Conservation (phyloP, 2,329 filamentous ascomycete species). For the Pyricularia sp. region DNA sequence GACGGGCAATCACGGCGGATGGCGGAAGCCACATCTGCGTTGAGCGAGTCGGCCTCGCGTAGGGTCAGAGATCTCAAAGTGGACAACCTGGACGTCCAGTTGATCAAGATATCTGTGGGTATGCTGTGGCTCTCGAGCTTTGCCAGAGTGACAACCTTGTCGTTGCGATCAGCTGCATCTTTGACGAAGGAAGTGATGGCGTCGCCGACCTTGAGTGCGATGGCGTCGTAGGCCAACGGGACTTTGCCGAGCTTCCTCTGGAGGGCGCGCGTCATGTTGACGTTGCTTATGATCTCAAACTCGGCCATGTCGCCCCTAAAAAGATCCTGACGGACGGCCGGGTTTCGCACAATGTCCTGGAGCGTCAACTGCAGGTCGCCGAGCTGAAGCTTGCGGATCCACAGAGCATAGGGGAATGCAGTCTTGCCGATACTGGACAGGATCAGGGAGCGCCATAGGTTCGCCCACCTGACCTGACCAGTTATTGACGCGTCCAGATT, state of each 20-base stretch:
- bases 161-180: constrained; percentile 21
- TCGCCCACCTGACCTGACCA: constrained; percentile 18
- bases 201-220: constrained; percentile 37
- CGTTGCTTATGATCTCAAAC: constrained; percentile 16
- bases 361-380: constrained; percentile 47
- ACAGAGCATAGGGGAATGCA: constrained; percentile 55
- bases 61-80: constrained; percentile 46
- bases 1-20: constrained; percentile 45
- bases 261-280: constrained; percentile 8
- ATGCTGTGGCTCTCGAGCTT: constrained; percentile 40
- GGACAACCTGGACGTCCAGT: constrained; percentile 46
- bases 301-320: constrained; percentile 26
- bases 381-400: constrained; percentile 51
- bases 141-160: constrained; percentile 39
- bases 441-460: constrained; percentile 56
- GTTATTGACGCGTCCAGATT: background rate
- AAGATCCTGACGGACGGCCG: constrained; percentile 18
- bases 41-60: constrained; percentile 47
- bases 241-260: constrained; percentile 7
- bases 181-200: constrained; percentile 40
- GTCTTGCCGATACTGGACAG: constrained; percentile 50
- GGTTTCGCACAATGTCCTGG: constrained; percentile 29
- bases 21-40: constrained; percentile 36
- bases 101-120: constrained; percentile 35
- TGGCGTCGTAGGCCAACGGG: constrained; percentile 20